Conservation (phyloP, 2,329 filamentous ascomycete genomes). For the Trichothecium roseum region DNA sequence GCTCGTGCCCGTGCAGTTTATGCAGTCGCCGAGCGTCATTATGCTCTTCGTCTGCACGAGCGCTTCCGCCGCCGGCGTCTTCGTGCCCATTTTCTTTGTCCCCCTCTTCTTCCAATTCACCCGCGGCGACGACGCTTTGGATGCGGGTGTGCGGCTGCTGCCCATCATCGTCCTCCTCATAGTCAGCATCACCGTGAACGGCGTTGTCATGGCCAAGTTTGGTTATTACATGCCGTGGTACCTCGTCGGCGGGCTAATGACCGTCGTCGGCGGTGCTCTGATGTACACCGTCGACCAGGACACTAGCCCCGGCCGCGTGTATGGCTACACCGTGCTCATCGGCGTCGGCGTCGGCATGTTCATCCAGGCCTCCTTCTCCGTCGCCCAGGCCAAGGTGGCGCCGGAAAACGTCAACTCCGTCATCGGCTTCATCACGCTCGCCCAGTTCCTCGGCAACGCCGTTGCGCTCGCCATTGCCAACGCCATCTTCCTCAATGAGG, state of each 20-base stretch:
- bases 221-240: slow-evolving; percentile 30
- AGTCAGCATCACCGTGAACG: slow-evolving; percentile 22
- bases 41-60: slow-evolving; percentile 26
- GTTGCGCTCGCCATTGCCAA: slow-evolving; percentile 22
- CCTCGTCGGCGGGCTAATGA: slow-evolving; percentile 19
- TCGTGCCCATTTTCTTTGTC: slow-evolving; percentile 32
- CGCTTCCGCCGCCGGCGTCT: slow-evolving; percentile 11
- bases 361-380: slow-evolving; percentile 21
- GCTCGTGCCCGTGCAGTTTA: too few species aligned
- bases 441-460: slow-evolving; percentile 19
- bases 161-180: slow-evolving; percentile 27
- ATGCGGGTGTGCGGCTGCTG: slow-evolving; percentile 27
- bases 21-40: too few species aligned
- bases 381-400: slow-evolving; percentile 20
- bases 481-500: slow-evolving; percentile 20
- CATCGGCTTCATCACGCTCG: slow-evolving; percentile 24
- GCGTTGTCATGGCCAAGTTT: slow-evolving; percentile 19
- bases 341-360: slow-evolving; percentile 26
- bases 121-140: slow-evolving; percentile 25
- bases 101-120: slow-evolving; percentile 40
- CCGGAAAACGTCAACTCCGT: slow-evolving; percentile 15
- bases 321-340: slow-evolving; percentile 25
- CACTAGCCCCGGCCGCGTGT: slow-evolving; percentile 12
- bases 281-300: slow-evolving; percentile 12
- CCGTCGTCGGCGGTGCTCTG: slow-evolving; percentile 20